A percentile compares a stretch with the other conserved stretches of the same genome.
Evolutionary conservation across 2,329 filamentous ascomycete genomes (phyloP).

Genomic region (Colletotrichum neosansevieriae): DNA sequence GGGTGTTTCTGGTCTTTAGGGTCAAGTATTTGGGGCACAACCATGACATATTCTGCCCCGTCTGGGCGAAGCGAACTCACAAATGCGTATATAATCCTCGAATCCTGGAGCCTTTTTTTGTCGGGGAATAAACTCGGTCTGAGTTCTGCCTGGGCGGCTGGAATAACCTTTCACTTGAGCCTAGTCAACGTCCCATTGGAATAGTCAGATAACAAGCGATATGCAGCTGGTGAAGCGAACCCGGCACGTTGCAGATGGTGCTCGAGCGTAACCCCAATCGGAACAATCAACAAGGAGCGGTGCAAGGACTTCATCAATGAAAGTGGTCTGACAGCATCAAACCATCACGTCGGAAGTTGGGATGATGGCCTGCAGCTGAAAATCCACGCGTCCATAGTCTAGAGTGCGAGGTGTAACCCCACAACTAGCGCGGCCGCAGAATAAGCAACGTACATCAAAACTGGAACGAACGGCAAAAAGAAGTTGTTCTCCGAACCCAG

Average conservation of each 20-base stretch:
- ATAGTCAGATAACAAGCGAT: background rate
- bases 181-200: background rate
- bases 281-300: background rate
- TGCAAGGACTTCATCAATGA: background rate
- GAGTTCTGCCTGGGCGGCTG: too few species aligned
- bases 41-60: too few species aligned
- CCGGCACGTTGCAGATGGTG: background rate
- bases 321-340: background rate
- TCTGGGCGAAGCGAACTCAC: background rate
- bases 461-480: background rate
- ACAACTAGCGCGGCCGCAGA: background rate
- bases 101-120: too few species aligned
- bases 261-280: background rate
- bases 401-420: background rate
- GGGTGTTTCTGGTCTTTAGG: background rate
- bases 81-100: too few species aligned
- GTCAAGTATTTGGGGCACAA: background rate
- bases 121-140: too few species aligned
- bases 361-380: background rate
- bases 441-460: background rate
- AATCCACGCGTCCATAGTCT: too few species aligned
- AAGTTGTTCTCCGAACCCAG: constrained; percentile 22
- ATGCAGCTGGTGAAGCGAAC: background rate
- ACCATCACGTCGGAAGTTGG: background rate
- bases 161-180: background rate